A percentile compares a stretch with the other conserved stretches of the same genome.
Evolutionary conservation across 257 asterid species (phyloP).

Genomic region (Handroanthus guayacan): DNA sequence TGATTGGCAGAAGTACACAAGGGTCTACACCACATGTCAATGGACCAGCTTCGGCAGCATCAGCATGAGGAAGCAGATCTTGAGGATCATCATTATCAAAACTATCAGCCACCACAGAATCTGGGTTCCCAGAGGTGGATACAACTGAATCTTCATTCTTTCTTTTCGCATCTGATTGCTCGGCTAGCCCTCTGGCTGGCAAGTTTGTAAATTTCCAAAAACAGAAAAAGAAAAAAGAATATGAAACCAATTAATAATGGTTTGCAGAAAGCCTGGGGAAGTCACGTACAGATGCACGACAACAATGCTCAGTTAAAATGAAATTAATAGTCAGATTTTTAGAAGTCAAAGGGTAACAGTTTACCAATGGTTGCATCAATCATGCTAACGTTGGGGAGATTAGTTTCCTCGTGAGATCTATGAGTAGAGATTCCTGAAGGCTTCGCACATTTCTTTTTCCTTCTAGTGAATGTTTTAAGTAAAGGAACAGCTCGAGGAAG

Average conservation of each 20-base stretch:
- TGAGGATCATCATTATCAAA: slow-evolving; percentile 61
- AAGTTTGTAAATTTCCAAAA: slow-evolving; percentile 26
- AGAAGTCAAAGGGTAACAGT: slow-evolving; percentile 35
- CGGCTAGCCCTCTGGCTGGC: slow-evolving; percentile 48
- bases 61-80: slow-evolving; percentile 44
- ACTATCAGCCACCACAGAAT: slow-evolving; percentile 73
- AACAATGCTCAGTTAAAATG: slow-evolving; percentile 26
- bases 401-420: slow-evolving; percentile 47
- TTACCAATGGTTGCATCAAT: slow-evolving; percentile 57
- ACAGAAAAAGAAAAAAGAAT: background rate
- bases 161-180: slow-evolving; percentile 42
- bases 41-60: slow-evolving; percentile 43
- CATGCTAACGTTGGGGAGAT: slow-evolving; percentile 31
- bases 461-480: slow-evolving; percentile 78
- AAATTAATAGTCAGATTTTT: slow-evolving; percentile 21
- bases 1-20: slow-evolving; percentile 31
- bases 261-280: slow-evolving; percentile 21
- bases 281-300: slow-evolving; percentile 23
- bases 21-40: slow-evolving; percentile 34
- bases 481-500: slow-evolving; percentile 91
- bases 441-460: slow-evolving; percentile 57
- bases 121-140: slow-evolving; percentile 44
- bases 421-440: slow-evolving; percentile 35
- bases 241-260: slow-evolving; percentile 30
- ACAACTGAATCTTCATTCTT: slow-evolving; percentile 47